phyloP scores from a whole-genome alignment of 306 rosid species.

The Adenanthera pavonina region DNA sequence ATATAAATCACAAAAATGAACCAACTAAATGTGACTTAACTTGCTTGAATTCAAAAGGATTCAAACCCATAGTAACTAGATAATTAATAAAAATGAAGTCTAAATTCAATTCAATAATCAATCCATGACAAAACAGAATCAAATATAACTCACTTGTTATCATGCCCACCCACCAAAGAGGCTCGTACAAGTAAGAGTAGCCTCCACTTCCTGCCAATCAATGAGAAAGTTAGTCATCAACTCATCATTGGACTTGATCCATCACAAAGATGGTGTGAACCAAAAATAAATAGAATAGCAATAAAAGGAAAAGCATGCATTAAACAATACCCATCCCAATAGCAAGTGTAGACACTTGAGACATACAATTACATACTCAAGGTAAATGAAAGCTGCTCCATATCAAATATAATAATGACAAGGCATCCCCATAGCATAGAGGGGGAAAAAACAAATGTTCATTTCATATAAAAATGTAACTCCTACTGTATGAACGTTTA shows the following conservation, averaged over 20 bases:
- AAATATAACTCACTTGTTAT: slow-evolving; percentile 82
- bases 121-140: slow-evolving; percentile 29
- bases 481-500: background rate
- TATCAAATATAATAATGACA: background rate
- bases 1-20: background rate
- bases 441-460: background rate
- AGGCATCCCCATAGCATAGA: slow-evolving; percentile 4
- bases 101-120: background rate
- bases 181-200: slow-evolving; percentile 96
- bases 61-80: background rate
- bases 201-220: slow-evolving; percentile 87
- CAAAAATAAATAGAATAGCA: slow-evolving; percentile 26
- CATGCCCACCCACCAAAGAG: slow-evolving; percentile 99
- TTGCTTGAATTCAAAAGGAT: background rate
- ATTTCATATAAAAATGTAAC: slow-evolving; percentile 7
- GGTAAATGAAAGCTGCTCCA: background rate
- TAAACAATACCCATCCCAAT: slow-evolving; percentile 16
- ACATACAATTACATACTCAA: slow-evolving; percentile 6
- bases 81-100: slow-evolving; percentile 12
- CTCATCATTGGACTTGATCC: slow-evolving; percentile 9
- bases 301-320: slow-evolving; percentile 12
- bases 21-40: background rate
- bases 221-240: slow-evolving; percentile 42
- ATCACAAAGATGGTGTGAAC: background rate
- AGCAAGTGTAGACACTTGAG: slow-evolving; percentile 4